A percentile compares a stretch with the other conserved stretches of the same genome.
Conservation (phyloP, 2,329 filamentous ascomycete species). For the Trichophyton schoenleinii region DNA sequence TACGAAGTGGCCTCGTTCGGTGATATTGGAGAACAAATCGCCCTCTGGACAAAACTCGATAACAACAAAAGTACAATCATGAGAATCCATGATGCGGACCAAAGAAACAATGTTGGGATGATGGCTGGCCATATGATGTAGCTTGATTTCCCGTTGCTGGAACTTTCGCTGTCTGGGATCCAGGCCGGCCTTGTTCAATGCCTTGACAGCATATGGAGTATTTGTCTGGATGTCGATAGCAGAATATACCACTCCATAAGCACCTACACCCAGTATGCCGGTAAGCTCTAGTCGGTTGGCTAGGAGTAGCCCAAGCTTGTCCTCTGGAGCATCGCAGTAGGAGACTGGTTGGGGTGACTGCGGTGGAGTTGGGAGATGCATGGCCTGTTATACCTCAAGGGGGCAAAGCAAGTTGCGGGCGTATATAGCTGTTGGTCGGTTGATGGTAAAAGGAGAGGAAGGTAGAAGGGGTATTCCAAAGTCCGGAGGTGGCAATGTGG, state of each 20-base stretch:
- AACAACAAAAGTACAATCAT: constrained; percentile 89
- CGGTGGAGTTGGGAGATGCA: constrained; percentile 34
- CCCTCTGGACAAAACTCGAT: constrained; percentile 95
- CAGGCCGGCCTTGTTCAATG: constrained; percentile 84
- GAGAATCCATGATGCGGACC: constrained; percentile 81
- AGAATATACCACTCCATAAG: constrained; percentile 91
- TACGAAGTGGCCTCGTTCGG: constrained; percentile 83
- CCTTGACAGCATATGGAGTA: constrained; percentile 86
- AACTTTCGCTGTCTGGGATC: constrained; percentile 78
- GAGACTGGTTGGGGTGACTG: constrained; percentile 29
- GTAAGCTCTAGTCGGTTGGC: constrained; percentile 73
- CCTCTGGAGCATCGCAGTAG: constrained; percentile 58
- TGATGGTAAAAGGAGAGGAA: neutral
- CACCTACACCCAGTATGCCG: constrained; percentile 78
- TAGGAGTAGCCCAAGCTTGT: constrained; percentile 71
- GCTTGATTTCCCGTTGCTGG: constrained; percentile 81
- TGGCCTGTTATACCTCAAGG: constrained; percentile 12
- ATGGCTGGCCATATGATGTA: constrained; percentile 78
- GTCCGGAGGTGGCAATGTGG: neutral
- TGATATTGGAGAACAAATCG: constrained; percentile 95
- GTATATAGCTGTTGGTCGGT: neutral
- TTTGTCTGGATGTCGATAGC: constrained; percentile 73
- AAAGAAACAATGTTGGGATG: constrained; percentile 91
- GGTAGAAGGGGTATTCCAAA: neutral
- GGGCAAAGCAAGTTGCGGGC: neutral